A percentile compares a stretch with the other conserved stretches of the same genome.
phyloP scores from a whole-genome alignment of 2,329 filamentous ascomycete species.

The Colletotrichum limetticola region DNA sequence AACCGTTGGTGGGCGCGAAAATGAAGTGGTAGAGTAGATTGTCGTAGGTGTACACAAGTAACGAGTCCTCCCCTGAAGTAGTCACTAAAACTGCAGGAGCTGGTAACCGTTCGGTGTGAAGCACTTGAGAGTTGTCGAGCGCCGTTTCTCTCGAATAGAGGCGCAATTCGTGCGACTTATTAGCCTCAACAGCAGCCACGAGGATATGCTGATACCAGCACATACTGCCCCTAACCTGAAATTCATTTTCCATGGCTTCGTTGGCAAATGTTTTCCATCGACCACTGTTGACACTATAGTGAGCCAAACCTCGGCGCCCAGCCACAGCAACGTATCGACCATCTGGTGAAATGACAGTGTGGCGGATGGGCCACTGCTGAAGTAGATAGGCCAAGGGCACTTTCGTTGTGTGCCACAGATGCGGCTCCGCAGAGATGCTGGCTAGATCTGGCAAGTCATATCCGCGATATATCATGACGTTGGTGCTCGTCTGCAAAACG shows the following conservation, averaged over 20 bases:
- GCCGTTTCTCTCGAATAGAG: constrained; percentile 89
- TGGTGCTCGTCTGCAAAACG: constrained; percentile 86
- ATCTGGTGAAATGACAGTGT: constrained; percentile 88
- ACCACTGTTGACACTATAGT: constrained; percentile 94
- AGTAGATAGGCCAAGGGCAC: constrained; percentile 87
- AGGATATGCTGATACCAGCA: constrained; percentile 98
- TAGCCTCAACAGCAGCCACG: constrained; percentile 90
- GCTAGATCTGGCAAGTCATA: constrained; percentile 92
- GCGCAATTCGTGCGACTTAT: constrained; percentile 85
- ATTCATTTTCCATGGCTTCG: constrained; percentile 84
- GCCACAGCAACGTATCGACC: constrained; percentile 96
- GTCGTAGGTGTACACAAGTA: constrained; percentile 96
- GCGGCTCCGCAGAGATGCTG: constrained; percentile 90
- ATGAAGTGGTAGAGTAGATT: constrained; percentile 96
- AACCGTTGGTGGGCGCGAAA: constrained; percentile 76
- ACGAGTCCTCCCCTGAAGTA: constrained; percentile 90
- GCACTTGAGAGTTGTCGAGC: constrained; percentile 76
- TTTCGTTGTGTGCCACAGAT: constrained; percentile 93
- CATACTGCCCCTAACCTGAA: constrained; percentile 94
- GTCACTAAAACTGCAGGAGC: constrained; percentile 91
- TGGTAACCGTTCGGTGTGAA: constrained; percentile 82
- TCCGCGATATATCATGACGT: constrained; percentile 91
- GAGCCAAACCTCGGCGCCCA: constrained; percentile 89
- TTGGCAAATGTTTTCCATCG: constrained; percentile 96
- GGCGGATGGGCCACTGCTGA: constrained; percentile 93